Conservation (phyloP, 306 rosid species). For the Medicago lupulina region DNA sequence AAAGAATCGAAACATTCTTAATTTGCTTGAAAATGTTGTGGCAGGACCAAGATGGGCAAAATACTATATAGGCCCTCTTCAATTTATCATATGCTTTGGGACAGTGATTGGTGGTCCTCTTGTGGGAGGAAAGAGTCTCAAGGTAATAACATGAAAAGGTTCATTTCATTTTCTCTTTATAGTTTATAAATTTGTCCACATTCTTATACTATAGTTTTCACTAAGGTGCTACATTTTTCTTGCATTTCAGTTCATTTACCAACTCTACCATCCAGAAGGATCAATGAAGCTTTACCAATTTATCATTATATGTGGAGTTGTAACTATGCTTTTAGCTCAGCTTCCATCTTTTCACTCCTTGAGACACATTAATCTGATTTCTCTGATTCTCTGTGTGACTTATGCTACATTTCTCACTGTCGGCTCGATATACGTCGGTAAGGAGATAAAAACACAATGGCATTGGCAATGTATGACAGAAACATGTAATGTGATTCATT, state of each 20-base stretch:
- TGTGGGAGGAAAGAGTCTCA: slow-evolving; percentile 81
- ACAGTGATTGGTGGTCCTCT: slow-evolving; percentile 69
- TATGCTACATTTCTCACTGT: slow-evolving; percentile 57
- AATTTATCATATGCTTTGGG: slow-evolving; percentile 69
- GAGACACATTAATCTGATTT: slow-evolving; percentile 71
- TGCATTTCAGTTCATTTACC: slow-evolving; percentile 64
- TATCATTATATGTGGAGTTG: slow-evolving; percentile 57
- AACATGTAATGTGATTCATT: slow-evolving; percentile 32
- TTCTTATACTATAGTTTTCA: neutral
- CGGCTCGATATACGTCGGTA: slow-evolving; percentile 73
- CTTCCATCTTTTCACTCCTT: slow-evolving; percentile 88
- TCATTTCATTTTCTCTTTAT: slow-evolving; percentile 20
- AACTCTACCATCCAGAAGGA: slow-evolving; percentile 65
- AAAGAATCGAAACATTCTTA: neutral
- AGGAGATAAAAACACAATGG: slow-evolving; percentile 10
- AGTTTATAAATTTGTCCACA: slow-evolving; percentile 1
- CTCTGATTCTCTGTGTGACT: slow-evolving; percentile 64
- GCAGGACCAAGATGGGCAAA: slow-evolving; percentile 83
- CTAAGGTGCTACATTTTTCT: slow-evolving; percentile 36
- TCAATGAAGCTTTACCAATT: slow-evolving; percentile 72
- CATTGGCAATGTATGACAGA: slow-evolving; percentile 36
- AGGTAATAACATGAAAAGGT: slow-evolving; percentile 42
- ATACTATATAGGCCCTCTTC: slow-evolving; percentile 75
- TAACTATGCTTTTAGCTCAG: slow-evolving; percentile 70
- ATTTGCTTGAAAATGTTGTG: slow-evolving; percentile 29